phyloP scores from a whole-genome alignment of 164 flowering plant genomes.

The Vitis cinerea region DNA sequence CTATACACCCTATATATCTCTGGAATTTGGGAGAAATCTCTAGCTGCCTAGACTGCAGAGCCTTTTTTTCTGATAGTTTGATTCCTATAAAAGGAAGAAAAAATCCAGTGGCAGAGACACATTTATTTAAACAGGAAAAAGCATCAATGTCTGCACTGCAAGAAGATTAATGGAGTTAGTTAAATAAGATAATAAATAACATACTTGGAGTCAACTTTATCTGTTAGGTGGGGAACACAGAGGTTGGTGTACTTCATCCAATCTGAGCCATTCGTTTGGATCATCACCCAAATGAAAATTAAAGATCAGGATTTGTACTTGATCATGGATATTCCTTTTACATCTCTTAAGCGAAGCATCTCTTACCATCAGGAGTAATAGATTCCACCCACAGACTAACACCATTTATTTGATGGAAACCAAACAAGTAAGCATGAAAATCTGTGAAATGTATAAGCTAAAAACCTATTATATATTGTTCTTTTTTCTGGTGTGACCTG shows the following conservation, averaged over 20 bases:
- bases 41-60: conserved; percentile 25
- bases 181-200: conserved; percentile 17
- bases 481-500: neutral
- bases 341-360: no score
- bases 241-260: conserved; percentile 5
- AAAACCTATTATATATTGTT: no score
- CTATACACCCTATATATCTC: conserved; percentile 3
- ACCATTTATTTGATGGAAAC: neutral
- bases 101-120: conserved; percentile 14
- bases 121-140: conserved; percentile 12
- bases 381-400: neutral
- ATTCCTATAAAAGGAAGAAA: conserved; percentile 25
- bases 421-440: neutral
- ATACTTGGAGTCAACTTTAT: conserved; percentile 17
- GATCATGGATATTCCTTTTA: no score
- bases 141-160: conserved; percentile 21
- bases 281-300: neutral
- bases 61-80: conserved; percentile 8
- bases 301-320: no score
- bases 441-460: neutral
- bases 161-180: conserved; percentile 24
- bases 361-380: no score
- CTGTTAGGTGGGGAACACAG: conserved; percentile 21
- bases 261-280: conserved; percentile 22
- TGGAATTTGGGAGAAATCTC: conserved; percentile 13